A percentile compares a stretch with the other conserved stretches of the same genome.
These are phyloP conservation scores for Boletales sp. DNA, from an alignment of 768 basidiomycete genomes.

Conservation along the genomic window DNA sequence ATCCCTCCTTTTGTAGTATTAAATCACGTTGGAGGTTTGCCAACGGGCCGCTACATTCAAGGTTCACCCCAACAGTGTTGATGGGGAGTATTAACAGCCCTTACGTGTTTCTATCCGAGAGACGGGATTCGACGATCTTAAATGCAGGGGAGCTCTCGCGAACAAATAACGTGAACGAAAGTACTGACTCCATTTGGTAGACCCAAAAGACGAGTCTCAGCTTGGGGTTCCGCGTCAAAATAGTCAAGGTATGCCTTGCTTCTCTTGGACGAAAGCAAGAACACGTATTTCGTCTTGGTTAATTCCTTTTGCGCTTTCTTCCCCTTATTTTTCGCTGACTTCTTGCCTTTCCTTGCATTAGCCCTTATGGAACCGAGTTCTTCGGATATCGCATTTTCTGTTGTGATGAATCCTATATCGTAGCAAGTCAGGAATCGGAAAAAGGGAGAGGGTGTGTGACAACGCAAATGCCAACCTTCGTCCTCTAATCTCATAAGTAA, in stretches of 20 bases:
- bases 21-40: neutral
- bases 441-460: neutral
- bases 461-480: conserved; percentile 46
- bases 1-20: neutral
- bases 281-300: conserved; percentile 56
- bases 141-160: neutral
- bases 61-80: neutral
- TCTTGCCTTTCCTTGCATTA: conserved; percentile 38
- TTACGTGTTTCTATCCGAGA: conserved; percentile 14
- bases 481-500: conserved; percentile 65
- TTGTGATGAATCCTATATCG: conserved; percentile 55
- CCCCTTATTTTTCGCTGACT: conserved; percentile 41
- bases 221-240: conserved; percentile 57
- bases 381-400: conserved; percentile 45
- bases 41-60: conserved; percentile 1
- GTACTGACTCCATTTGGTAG: conserved; percentile 52
- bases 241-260: conserved; percentile 58
- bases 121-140: conserved; percentile 8
- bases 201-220: conserved; percentile 61
- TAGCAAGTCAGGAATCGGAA: conserved; percentile 4
- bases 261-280: conserved; percentile 46
- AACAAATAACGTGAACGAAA: neutral
- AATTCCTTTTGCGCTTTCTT: conserved; percentile 44
- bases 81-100: neutral
- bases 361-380: conserved; percentile 43